Evolutionary conservation across 1,139 yeast species (phyloP).

Genomic region (Magnusiomyces sp.): DNA sequence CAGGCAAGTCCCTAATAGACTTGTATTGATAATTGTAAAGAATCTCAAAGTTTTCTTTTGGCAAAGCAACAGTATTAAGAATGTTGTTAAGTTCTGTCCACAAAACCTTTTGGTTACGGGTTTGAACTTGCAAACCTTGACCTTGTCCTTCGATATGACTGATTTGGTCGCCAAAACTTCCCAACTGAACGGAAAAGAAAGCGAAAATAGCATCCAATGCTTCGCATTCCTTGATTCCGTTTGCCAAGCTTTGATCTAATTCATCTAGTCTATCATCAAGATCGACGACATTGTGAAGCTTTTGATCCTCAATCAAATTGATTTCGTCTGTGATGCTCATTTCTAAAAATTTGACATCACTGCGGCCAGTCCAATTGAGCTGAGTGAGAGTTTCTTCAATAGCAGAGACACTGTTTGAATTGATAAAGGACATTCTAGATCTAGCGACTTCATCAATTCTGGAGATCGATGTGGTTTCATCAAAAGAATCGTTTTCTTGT

Average conservation of each 20-base stretch:
- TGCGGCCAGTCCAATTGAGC: conserved; percentile 62
- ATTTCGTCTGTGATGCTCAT: conserved; percentile 49
- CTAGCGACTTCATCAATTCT: not conserved
- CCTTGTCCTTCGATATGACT: conserved; percentile 66
- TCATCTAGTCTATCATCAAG: conserved; percentile 39
- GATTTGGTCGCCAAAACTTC: conserved; percentile 58
- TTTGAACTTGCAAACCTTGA: conserved; percentile 75
- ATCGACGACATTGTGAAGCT: conserved; percentile 42
- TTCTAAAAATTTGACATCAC: conserved; percentile 50
- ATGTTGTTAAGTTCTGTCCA: conserved; percentile 63
- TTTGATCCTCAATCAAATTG: conserved; percentile 41
- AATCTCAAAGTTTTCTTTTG: conserved; percentile 44
- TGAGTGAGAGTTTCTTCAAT: conserved; percentile 67
- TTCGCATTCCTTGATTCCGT: conserved; percentile 56
- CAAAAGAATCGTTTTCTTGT: not conserved
- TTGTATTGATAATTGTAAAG: conserved; percentile 46
- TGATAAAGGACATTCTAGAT: conserved; percentile 8
- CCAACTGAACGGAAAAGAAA: conserved; percentile 49
- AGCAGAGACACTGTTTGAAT: conserved; percentile 20
- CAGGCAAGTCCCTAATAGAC: conserved; percentile 37
- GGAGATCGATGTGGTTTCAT: too few species aligned
- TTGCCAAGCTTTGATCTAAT: conserved; percentile 36
- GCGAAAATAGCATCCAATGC: conserved; percentile 49
- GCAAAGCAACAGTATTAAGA: conserved; percentile 59
- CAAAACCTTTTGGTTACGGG: conserved; percentile 68